Base-by-base conservation (phyloP, 495 filamentous ascomycete species). In the Paragyromitra xinjiangensis region DNA sequence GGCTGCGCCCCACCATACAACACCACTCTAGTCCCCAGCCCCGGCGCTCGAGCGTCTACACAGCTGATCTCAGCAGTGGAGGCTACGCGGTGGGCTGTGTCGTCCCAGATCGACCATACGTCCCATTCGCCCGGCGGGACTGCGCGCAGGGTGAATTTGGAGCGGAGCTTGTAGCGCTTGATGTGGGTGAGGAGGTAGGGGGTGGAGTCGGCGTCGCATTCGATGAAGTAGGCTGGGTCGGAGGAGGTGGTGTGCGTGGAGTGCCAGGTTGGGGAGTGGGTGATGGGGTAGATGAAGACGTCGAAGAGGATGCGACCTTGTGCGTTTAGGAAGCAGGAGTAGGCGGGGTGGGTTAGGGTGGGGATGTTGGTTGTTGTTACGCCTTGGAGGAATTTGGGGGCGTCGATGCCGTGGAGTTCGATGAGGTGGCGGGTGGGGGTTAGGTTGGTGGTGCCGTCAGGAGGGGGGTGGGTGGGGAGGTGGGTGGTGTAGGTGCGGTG, bases 371-470 rank as follows among this genome's bases (percentile, higher is more conserved):
- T 88, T 0, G 94, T 97, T 58, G 93, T 90, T 61, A 95, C 86
- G 69, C 94, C 94, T 84, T 98, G 95, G 12, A 99, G 89, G 85
- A 91, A 98, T 51, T 90, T 90, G 7, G 92, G 85, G 50, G 92
- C 90, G 82, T 98, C 95, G 62, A 84, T 83, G 56, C 95, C 95
- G 58, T 89, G 87, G 64, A 98, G 84, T 66, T 90, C 90, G 78
- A 99, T 90, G 42, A 99, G 87, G 34, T 89, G 88, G 34, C 95
- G 92, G 80, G 90, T 89, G 45, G 88, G 84, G 9, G 79, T 71
- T 79, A 98, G 88, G 8, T 78, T 82, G 9, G 88, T 84, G 72
- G 87, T 72, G 58, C 87, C 89, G 22, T 85, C 79, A 3, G 85
- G 12, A 3, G 88, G 88, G 8, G 88, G 80, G 1, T 5, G 55